A percentile compares a stretch with the other conserved stretches of the same genome.
Evolutionary conservation across 2,329 filamentous ascomycete genomes (phyloP).

Genomic region (Cytospora piceicola): DNA sequence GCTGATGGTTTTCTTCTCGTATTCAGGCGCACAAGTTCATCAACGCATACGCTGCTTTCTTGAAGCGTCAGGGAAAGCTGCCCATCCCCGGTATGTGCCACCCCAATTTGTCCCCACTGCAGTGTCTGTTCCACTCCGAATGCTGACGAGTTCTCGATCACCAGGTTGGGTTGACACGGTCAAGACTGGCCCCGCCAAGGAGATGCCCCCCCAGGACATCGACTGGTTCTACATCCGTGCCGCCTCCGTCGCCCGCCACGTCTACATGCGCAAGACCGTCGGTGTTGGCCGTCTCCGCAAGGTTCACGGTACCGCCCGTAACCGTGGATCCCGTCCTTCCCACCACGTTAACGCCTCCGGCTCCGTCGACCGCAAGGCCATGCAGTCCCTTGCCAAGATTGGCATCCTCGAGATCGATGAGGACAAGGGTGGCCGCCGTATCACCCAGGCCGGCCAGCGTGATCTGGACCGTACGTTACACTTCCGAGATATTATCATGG

Average conservation of each 20-base stretch:
- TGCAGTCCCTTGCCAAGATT: conserved; percentile 99
- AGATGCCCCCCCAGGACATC: conserved; percentile 96
- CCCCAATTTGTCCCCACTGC: background rate
- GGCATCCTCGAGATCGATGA: conserved; percentile 96
- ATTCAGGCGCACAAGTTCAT: conserved; percentile 86
- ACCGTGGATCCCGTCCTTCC: conserved; percentile 88
- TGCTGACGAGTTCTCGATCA: conserved; percentile 1
- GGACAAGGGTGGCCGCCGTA: conserved; percentile 97
- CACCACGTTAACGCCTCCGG: conserved; percentile 96
- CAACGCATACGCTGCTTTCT: conserved; percentile 80
- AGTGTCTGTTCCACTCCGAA: background rate
- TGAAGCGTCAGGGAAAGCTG: conserved; percentile 94
- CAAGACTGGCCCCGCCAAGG: conserved; percentile 96
- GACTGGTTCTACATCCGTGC: conserved; percentile 96
- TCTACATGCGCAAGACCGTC: conserved; percentile 99
- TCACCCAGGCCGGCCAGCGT: conserved; percentile 97
- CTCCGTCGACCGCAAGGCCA: conserved; percentile 94
- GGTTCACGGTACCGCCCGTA: conserved; percentile 95
- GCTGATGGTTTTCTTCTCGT: conserved; percentile 53
- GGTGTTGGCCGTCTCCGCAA: conserved; percentile 97
- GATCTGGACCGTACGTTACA: conserved; percentile 81
- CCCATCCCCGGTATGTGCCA: conserved; percentile 77
- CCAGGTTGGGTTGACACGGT: conserved; percentile 98
- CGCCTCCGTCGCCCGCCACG: conserved; percentile 92
- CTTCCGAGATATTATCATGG: no score